Evolutionary conservation across 352 stramenopile species (phyloP), one percentile per base, ranked within the genome.

Genomic region (Phytophthora sp.): DNA sequence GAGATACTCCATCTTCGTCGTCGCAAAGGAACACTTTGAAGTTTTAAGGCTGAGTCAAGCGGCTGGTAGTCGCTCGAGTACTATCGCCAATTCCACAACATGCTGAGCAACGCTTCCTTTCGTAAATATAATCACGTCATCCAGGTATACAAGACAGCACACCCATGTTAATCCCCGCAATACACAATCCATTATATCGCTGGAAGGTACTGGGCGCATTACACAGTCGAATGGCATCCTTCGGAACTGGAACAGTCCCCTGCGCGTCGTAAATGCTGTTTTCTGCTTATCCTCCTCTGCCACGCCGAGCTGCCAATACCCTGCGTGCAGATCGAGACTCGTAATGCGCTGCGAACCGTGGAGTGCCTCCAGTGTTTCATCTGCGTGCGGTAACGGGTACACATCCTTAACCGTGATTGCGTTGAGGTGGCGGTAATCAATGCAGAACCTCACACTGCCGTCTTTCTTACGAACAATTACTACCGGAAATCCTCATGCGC

Each of bases 61-160:
- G 23, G 23, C 45, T 16, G 45, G 13, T 4, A 52, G 27, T 7
- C 45, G 45, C 11, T 52, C 45, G 3, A 52, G 33, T 4, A 76
- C 71, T 7, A 30, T 31, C 0, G 63, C 57, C 9, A 76, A 29
- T 8, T 71, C 54, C 1, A 75, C 55, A 11, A 69, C 27, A 20
- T 76, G 66, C 3, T 42, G 24, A 4, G 58, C 54, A 1, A 74
- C 33, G 0, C n/a, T 18, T 0, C 66, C 62, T 20, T 73, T 69
- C 1, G 57, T 65, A 27, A 62, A 73, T 2, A 78, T 38, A 0
- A 78, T 38, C 8, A 78, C 60, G 23, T 74, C 71, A 35, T 78
- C 62, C 0, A 73, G 21, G 12, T 70, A 75, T 0, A 79, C 61
- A 0, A 75, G 16, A 18, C 66, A 74, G 9, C n/a, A n/a, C 53